Conservation (phyloP, 768 basidiomycete genomes). For the Lentinula boryana region DNA sequence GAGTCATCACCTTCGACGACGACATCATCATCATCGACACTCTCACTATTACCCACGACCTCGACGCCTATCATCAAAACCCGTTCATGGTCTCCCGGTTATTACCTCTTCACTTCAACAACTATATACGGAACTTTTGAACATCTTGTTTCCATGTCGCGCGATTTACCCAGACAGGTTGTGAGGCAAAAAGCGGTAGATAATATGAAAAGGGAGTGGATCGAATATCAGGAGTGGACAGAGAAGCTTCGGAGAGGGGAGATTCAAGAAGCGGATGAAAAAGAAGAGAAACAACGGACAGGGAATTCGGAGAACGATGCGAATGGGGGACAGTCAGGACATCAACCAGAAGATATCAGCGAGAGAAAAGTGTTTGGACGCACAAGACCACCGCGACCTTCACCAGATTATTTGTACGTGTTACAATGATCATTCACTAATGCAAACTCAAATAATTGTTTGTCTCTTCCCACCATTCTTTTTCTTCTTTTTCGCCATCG, state of each 20-base stretch:
- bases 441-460: background rate
- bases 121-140: slow-evolving; percentile 47
- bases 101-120: slow-evolving; percentile 66
- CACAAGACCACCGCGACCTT: slow-evolving; percentile 32
- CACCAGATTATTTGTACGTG: slow-evolving; percentile 34
- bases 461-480: too few species aligned
- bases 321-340: slow-evolving; percentile 12
- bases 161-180: slow-evolving; percentile 48
- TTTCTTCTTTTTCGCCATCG: background rate
- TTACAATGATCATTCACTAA: background rate
- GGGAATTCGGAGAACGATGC: slow-evolving; percentile 7
- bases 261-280: slow-evolving; percentile 13
- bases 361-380: slow-evolving; percentile 32
- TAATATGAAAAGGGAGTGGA: slow-evolving; percentile 36
- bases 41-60: background rate
- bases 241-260: slow-evolving; percentile 11
- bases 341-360: slow-evolving; percentile 8
- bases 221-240: slow-evolving; percentile 46
- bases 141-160: slow-evolving; percentile 54
- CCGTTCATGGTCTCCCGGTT: slow-evolving; percentile 69
- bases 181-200: slow-evolving; percentile 33
- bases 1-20: background rate
- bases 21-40: background rate
- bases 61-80: slow-evolving; percentile 22
- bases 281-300: background rate